Conservation (phyloP, 2,329 filamentous ascomycete genomes). For the Albifimbria verrucaria region DNA sequence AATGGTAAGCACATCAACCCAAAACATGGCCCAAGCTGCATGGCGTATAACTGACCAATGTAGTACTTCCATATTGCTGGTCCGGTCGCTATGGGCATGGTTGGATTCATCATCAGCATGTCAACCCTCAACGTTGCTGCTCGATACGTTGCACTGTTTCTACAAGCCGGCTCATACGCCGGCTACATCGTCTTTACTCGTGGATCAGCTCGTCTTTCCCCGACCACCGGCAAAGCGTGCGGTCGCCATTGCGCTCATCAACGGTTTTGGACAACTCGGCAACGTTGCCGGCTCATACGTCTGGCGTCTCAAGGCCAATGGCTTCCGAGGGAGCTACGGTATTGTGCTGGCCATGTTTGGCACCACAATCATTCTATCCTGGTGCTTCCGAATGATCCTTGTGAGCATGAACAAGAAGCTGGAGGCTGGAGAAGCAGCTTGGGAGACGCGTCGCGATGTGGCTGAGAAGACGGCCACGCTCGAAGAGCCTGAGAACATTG, state of each 20-base stretch:
- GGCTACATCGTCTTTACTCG: slow-evolving; percentile 56
- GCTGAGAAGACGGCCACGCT: slow-evolving; percentile 35
- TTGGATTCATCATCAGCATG: slow-evolving; percentile 60
- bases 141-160: slow-evolving; percentile 58
- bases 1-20: slow-evolving; percentile 32
- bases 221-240: slow-evolving; percentile 59
- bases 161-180: slow-evolving; percentile 55
- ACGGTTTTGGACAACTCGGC: slow-evolving; percentile 54
- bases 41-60: not conserved
- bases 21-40: not conserved
- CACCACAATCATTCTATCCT: slow-evolving; percentile 51
- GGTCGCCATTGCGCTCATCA: slow-evolving; percentile 59
- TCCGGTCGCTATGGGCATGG: slow-evolving; percentile 49
- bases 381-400: slow-evolving; percentile 44
- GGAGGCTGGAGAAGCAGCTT: slow-evolving; percentile 37
- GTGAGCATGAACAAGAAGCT: slow-evolving; percentile 44
- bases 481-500: slow-evolving; percentile 36
- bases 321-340: slow-evolving; percentile 61
- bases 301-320: slow-evolving; percentile 56
- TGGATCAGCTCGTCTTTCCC: slow-evolving; percentile 58
- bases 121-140: slow-evolving; percentile 52
- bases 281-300: slow-evolving; percentile 62
- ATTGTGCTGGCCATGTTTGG: slow-evolving; percentile 65
- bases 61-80: slow-evolving; percentile 57
- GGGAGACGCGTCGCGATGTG: slow-evolving; percentile 33